Percentiles rank a stretch among this genome's conserved stretches.
These are phyloP conservation scores for Parathielavia appendiculata DNA, from an alignment of 495 filamentous ascomycete genomes.

Conservation along the genomic window DNA sequence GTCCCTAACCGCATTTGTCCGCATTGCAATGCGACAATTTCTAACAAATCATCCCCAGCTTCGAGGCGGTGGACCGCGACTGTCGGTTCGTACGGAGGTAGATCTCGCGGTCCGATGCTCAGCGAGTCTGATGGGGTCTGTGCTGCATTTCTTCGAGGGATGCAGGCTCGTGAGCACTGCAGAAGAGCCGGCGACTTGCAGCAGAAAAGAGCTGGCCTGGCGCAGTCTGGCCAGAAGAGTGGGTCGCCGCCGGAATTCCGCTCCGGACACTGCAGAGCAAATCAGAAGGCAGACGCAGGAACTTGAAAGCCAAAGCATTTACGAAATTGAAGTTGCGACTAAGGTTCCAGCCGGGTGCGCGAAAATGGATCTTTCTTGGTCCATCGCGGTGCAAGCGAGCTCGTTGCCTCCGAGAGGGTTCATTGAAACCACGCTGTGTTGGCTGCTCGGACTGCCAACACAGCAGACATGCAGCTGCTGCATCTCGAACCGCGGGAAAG, in stretches of 20 bases:
- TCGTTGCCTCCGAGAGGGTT: background rate
- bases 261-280: slow-evolving; percentile 8
- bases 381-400: background rate
- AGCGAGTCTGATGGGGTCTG: slow-evolving; percentile 3
- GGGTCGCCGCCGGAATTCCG: slow-evolving; percentile 8
- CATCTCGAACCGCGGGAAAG: slow-evolving; percentile 6
- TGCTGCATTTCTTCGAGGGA: slow-evolving; percentile 1
- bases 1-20: too few species aligned
- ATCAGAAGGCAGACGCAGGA: background rate
- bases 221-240: background rate
- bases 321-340: too few species aligned
- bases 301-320: background rate
- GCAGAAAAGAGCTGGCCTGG: background rate
- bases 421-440: background rate
- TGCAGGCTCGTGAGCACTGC: background rate
- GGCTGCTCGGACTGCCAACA: background rate
- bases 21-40: too few species aligned
- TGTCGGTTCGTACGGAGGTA: background rate
- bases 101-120: background rate
- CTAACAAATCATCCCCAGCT: too few species aligned
- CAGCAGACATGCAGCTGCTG: slow-evolving; percentile 4
- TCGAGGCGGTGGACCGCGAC: background rate
- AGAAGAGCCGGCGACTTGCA: background rate
- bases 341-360: background rate
- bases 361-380: background rate